Conservation (phyloP, 768 basidiomycete species). For the Naganishia onofrii region DNA sequence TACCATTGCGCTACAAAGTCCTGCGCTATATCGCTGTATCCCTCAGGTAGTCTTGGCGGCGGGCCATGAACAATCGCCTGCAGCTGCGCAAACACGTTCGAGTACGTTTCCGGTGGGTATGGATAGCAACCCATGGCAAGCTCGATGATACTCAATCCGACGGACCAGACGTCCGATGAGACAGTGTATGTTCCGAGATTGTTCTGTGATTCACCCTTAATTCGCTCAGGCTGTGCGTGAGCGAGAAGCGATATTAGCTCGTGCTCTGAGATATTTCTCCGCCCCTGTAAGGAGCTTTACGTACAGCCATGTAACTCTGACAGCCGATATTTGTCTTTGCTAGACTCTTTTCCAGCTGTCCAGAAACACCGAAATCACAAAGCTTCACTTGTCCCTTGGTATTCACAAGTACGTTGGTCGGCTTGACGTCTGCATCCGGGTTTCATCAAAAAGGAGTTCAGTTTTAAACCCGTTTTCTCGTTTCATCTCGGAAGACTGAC, state of each 20-base stretch:
- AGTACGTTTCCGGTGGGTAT: constrained; percentile 95
- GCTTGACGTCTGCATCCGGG: constrained; percentile 71
- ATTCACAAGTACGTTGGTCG: constrained; percentile 90
- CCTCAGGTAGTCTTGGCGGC: constrained; percentile 76
- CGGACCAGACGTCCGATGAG: constrained; percentile 92
- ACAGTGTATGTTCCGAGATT: constrained; percentile 88
- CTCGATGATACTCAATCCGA: constrained; percentile 90
- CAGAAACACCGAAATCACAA: constrained; percentile 98
- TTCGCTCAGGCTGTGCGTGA: constrained; percentile 76
- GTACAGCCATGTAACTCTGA: constrained; percentile 96
- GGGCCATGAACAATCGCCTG: constrained; percentile 96
- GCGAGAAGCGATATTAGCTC: constrained; percentile 11
- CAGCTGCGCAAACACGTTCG: constrained; percentile 92
- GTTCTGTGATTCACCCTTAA: constrained; percentile 87
- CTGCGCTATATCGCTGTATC: constrained; percentile 66
- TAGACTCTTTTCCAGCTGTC: constrained; percentile 90
- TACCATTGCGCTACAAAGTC: constrained; percentile 77
- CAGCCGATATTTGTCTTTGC: constrained; percentile 99
- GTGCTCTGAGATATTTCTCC: not conserved
- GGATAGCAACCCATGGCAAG: constrained; percentile 84
- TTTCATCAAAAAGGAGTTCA: not conserved
- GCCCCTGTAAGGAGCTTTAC: constrained; percentile 43
- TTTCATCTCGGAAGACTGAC: constrained; percentile 48
- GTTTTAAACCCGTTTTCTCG: no score
- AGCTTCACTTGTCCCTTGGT: constrained; percentile 84